Percentiles rank a stretch among this genome's conserved stretches.
Evolutionary conservation across 768 basidiomycete genomes (phyloP).

Genomic region (Auriscalpium orientale): DNA sequence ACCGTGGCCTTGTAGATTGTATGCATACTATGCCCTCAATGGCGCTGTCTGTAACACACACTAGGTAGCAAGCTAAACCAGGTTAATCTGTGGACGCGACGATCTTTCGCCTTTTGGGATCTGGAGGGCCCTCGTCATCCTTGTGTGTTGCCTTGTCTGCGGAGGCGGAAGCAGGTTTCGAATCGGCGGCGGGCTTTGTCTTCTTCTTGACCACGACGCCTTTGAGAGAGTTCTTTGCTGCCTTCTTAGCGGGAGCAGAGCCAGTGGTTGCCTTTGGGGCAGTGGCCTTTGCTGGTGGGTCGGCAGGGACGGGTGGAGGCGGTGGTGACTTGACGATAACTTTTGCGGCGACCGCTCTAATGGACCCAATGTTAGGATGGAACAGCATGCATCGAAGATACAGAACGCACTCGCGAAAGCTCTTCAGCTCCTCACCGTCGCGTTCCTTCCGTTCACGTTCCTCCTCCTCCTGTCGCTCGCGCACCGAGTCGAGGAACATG

Average conservation of each 20-base stretch:
- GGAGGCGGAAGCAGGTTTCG: constrained; percentile 11
- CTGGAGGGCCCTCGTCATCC: constrained; percentile 7
- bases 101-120: constrained; percentile 53
- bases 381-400: not conserved
- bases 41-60: constrained; percentile 1
- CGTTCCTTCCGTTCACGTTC: constrained; percentile 66
- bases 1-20: not conserved
- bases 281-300: constrained; percentile 7
- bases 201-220: constrained; percentile 80
- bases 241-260: constrained; percentile 42
- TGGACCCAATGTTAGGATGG: constrained; percentile 5
- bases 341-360: constrained; percentile 66
- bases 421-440: constrained; percentile 73
- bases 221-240: constrained; percentile 60
- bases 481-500: constrained; percentile 77
- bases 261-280: constrained; percentile 21
- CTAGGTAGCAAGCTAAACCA: constrained; percentile 5
- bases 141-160: constrained; percentile 5
- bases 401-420: constrained; percentile 61
- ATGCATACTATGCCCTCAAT: not conserved
- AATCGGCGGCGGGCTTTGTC: constrained; percentile 30
- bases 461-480: constrained; percentile 68
- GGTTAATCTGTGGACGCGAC: not conserved
- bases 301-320: constrained; percentile 23
- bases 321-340: constrained; percentile 34